Base-by-base conservation (phyloP, 1,139 yeast genomes). In the Nakaseomyces sp. region DNA sequence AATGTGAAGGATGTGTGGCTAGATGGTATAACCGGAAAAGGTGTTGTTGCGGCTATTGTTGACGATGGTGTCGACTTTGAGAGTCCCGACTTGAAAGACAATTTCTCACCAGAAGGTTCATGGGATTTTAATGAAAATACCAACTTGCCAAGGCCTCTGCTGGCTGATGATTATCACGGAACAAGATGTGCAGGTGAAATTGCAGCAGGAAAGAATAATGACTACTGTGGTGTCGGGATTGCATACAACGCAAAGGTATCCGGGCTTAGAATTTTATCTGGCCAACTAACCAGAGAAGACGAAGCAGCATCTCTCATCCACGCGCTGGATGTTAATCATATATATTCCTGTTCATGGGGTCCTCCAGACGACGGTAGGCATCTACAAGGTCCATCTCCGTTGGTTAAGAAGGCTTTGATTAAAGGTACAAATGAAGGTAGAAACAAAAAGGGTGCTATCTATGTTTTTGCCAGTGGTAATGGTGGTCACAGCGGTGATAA, bases 111-210 rank as follows among this genome's bases (percentile, higher is more conserved):
- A 3, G 77, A 77, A 50, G 98, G 97, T 0, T 76, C 82, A 2
- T 91, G 93, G 87, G 98, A 93, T 65, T 93, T 78, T 62, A 93
- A 93, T 60, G 84, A 79, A 55, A 81, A 85, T 54, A 72, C 73
- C 0, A 72, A 77, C 15, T 67, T 79, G 37, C 99, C 99, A 1
- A 76, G 74, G 50, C 99, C 98, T 7, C 69, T 80, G 47, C 70
- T 89, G 37, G 64, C 54, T n/a, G 94, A 85, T 61, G 98, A 93
- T 61, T 78, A 80, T 54, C 99, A 93, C 63, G 99, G 99, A 3
- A 93, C 99, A 0, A 72, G 99, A 54, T 93, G 99, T 69, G 98
- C 98, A 1, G 98, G 96, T 28, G 98, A 93, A 64, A 84, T 93
- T 46, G 96, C 96, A 0, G 88, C 87, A 2, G 94, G 81, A 2